Evolutionary conservation across 2,329 filamentous ascomycete genomes (phyloP).

Genomic region (Fusarium avenaceum): DNA sequence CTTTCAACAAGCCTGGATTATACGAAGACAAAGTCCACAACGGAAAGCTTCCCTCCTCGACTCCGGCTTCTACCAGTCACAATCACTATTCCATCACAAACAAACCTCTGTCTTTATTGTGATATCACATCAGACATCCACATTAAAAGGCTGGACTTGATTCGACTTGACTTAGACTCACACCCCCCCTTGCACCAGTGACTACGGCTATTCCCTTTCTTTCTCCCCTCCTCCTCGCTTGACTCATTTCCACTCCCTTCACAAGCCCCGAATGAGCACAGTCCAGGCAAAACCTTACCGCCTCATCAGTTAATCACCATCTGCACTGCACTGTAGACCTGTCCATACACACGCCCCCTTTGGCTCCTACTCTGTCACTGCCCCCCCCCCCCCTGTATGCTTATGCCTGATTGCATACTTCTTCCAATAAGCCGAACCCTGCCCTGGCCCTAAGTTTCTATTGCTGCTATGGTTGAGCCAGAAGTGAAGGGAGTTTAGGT

Average conservation of each 20-base stretch:
- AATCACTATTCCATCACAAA: neutral
- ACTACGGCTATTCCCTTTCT: slow-evolving; percentile 12
- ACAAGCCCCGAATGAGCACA: slow-evolving; percentile 16
- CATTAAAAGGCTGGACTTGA: neutral
- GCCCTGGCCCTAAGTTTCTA: slow-evolving; percentile 29
- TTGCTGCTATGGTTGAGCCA: neutral
- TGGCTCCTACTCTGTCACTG: neutral
- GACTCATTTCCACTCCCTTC: slow-evolving; percentile 31
- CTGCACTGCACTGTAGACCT: neutral
- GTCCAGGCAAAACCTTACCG: slow-evolving; percentile 39
- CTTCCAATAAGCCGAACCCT: slow-evolving; percentile 17
- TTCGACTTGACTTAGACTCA: slow-evolving; percentile 7
- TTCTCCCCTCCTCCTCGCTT: slow-evolving; percentile 10
- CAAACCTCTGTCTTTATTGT: neutral
- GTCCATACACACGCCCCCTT: slow-evolving; percentile 13
- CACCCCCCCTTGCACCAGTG: slow-evolving; percentile 14
- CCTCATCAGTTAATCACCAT: slow-evolving; percentile 25
- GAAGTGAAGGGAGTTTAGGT: neutral
- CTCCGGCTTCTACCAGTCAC: neutral
- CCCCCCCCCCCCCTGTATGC: neutral
- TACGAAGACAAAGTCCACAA: neutral
- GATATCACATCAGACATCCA: slow-evolving; percentile 5
- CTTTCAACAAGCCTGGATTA: neutral
- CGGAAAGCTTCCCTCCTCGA: neutral
- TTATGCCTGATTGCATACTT: slow-evolving; percentile 10